Evolutionary conservation across 495 filamentous ascomycete species (phyloP), one percentile per base, ranked within the genome.

Genomic region (Aspergillus coremiiformis): DNA sequence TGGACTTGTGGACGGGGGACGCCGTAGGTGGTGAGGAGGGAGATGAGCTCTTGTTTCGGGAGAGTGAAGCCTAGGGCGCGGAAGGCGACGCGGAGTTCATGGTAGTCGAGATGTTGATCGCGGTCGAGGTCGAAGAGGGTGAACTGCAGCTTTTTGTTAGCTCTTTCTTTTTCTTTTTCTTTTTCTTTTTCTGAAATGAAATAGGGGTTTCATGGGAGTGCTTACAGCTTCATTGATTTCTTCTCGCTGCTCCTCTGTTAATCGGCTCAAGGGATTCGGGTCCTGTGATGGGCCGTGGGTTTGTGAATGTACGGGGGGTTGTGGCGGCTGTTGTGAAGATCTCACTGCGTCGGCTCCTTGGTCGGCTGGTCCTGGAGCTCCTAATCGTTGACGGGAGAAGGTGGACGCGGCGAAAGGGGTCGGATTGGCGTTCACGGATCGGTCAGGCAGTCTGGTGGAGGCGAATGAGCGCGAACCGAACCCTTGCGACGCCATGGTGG

Each of bases 121-220:
- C 92, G 91, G 78, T 97, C 93, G 52, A 95, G 86, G 70, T 97
- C 92, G 76, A 97, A 97, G 65, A 97, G 86, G 49, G 82, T 84
- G 73, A 97, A 96, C 91, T 96, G 53, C 57, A 14, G 27, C n/a
- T 14, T 6, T 15, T 32, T 32, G 44, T 66, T 60, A 56, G 57
- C n/a, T 50, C n/a, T 21, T 32, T 46, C 26, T 21, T 42, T 19
- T 27, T 19, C 35, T 32, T 46, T 42, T 14, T 49, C 39, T 37
- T 29, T 20, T n/a, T 37, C 30, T 39, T 15, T 11, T 35, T n/a
- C 10, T 15, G 35, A 44, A 37, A 21, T n/a, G 24, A 24, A 21
- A 42, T 69, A n/a, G n/a, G n/a, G n/a, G n/a, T n/a, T n/a, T n/a
- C n/a, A n/a, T n/a, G n/a, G n/a, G n/a, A n/a, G n/a, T n/a, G n/a